phyloP scores from a whole-genome alignment of 2,329 filamentous ascomycete species.

The Phialemonium atrogriseum region DNA sequence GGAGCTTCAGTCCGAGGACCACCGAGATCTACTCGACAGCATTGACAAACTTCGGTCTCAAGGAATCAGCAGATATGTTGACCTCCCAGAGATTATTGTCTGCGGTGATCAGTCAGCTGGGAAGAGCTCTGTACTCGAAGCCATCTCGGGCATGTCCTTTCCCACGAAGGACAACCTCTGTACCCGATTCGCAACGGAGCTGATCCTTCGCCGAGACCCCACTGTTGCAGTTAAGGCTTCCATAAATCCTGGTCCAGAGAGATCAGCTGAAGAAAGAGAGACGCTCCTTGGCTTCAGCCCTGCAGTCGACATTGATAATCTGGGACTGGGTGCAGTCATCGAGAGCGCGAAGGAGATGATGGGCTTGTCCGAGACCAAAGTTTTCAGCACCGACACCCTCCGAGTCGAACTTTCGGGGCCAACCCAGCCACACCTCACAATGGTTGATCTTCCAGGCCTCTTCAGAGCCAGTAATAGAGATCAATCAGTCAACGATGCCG shows the following conservation, averaged over 20 bases:
- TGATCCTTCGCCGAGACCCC: slow-evolving; percentile 40
- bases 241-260: slow-evolving; percentile 24
- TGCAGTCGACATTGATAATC: slow-evolving; percentile 8
- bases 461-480: slow-evolving; percentile 39
- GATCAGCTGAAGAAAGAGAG: slow-evolving; percentile 16
- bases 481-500: slow-evolving; percentile 34
- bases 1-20: slow-evolving; percentile 18
- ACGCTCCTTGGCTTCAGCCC: slow-evolving; percentile 18
- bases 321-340: slow-evolving; percentile 24
- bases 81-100: slow-evolving; percentile 43
- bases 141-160: slow-evolving; percentile 53
- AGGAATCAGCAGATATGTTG: slow-evolving; percentile 27
- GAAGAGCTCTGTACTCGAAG: slow-evolving; percentile 58
- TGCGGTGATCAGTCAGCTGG: slow-evolving; percentile 55
- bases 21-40: slow-evolving; percentile 27
- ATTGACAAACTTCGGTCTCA: slow-evolving; percentile 29
- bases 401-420: slow-evolving; percentile 40
- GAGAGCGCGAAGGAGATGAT: slow-evolving; percentile 36
- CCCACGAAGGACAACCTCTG: slow-evolving; percentile 50
- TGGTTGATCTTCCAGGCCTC: slow-evolving; percentile 52
- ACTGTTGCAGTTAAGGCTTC: slow-evolving; percentile 24
- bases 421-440: slow-evolving; percentile 40
- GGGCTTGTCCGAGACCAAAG: slow-evolving; percentile 32
- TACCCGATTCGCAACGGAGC: slow-evolving; percentile 55
- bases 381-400: slow-evolving; percentile 38